These are phyloP conservation scores for Zymoseptoria tritici DNA, from an alignment of 2,329 filamentous ascomycete species.

Conservation along the genomic window DNA sequence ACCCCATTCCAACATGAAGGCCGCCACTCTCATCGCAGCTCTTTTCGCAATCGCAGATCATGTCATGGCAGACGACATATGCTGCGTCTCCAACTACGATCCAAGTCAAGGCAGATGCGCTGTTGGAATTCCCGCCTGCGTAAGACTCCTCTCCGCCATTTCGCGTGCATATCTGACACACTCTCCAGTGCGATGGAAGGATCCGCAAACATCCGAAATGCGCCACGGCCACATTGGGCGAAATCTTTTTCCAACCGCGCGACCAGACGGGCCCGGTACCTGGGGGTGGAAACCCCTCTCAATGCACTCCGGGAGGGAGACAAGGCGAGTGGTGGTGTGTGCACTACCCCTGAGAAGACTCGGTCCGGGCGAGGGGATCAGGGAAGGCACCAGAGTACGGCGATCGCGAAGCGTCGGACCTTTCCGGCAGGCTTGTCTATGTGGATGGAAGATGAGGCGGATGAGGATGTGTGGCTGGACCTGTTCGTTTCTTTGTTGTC, in stretches of 20 bases:
- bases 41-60: background rate
- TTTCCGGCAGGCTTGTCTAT: no score
- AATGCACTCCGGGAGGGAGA: background rate
- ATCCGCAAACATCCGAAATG: background rate
- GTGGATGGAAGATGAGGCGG: no score
- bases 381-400: no score
- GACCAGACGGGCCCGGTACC: background rate
- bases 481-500: no score
- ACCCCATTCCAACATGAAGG: constrained; percentile 1
- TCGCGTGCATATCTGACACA: background rate
- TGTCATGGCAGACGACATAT: background rate
- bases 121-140: background rate
- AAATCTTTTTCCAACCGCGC: background rate
- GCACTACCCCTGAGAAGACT: no score
- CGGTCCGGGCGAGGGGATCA: no score
- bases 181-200: background rate
- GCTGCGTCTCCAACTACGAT: background rate
- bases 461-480: no score
- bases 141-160: background rate
- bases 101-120: background rate
- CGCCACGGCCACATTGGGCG: background rate
- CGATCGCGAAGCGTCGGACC: no score
- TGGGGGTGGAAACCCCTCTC: background rate
- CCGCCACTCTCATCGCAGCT: constrained; percentile 1
- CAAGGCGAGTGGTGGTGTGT: background rate